Base-by-base conservation (phyloP, 2,329 filamentous ascomycete genomes). In the Nannizziopsis arthrosporioides region DNA sequence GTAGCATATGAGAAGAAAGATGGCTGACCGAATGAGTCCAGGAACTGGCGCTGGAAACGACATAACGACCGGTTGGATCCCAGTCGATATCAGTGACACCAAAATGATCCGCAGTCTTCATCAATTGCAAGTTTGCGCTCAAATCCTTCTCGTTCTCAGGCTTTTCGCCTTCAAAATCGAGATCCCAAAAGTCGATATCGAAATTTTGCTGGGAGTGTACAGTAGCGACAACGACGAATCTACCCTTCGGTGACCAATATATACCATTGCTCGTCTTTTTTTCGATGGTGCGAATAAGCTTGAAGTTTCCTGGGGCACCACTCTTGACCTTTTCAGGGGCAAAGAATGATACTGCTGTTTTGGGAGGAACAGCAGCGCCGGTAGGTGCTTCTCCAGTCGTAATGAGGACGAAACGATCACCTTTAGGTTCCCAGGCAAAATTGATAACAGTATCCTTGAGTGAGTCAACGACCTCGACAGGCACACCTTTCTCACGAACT, bases 191-290 rank as follows among this genome's bases (percentile, higher is more conserved):
- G 64, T 98, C 92, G 51, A 98, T 80, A 55, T 98, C 92, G 55
- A 87, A 94, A 70, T 82, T 90, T 68, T 94, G 86, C 64, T 88
- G 82, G 61, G 89, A 95, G 68, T 85, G 81, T 46, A 98, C 86
- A 9, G 92, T 93, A 47, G 88, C 92, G 48, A 98, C 81, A 41
- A 96, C 82, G 34, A 96, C 90, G 62, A 98, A 98, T 42, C 92
- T 83, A 47, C 92, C 92, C 67, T 83, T 86, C 18, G 92, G 92
- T 15, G 88, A 94, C 92, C 92, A 98, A 80, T 96, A 96, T 63
- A 98, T 98, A 56, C 86, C 89, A 63, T 98, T 98, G 78, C 85
- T 94, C 72, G 93, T 96, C 81, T 96, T 96, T 81, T 96, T 96
- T 61, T 98, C 92, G 48, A 94, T 75, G 7, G 89, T 96, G 54